Evolutionary conservation across 1,139 yeast species (phyloP).

Genomic region (Geotrichum carabidarum): DNA sequence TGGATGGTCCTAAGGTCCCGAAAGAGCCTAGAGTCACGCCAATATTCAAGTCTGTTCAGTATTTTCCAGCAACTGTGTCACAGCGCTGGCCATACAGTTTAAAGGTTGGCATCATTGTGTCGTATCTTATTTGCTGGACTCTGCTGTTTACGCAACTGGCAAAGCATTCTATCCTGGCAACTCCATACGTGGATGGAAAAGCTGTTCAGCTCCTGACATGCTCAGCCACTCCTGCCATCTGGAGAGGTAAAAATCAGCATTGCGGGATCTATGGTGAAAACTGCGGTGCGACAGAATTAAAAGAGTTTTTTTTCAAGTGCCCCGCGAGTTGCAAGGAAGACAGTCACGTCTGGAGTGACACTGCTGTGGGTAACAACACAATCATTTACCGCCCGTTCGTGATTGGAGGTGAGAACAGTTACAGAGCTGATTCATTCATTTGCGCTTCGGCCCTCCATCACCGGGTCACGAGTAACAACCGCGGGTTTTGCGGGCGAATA

Average conservation of each 20-base stretch:
- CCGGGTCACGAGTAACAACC: conserved; percentile 64
- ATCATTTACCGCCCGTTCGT: conserved; percentile 68
- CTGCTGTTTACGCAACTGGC: conserved; percentile 27
- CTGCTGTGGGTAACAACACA: conserved; percentile 65
- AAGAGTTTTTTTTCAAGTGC: conserved; percentile 63
- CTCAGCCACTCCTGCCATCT: conserved; percentile 42
- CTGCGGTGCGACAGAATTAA: conserved; percentile 44
- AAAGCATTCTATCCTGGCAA: conserved; percentile 28
- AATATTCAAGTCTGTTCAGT: conserved; percentile 12
- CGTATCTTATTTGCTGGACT: conserved; percentile 25
- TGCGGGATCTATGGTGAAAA: conserved; percentile 69
- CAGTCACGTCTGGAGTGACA: conserved; percentile 71
- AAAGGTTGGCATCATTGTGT: conserved; percentile 10
- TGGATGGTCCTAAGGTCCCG: conserved; percentile 21
- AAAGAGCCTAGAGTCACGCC: conserved; percentile 18
- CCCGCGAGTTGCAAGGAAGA: conserved; percentile 84
- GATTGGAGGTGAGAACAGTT: conserved; percentile 67
- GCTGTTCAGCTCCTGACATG: conserved; percentile 29
- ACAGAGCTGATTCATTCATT: conserved; percentile 82
- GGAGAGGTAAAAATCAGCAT: conserved; percentile 65
- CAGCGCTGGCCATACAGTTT: conserved; percentile 16
- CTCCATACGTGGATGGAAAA: conserved; percentile 27
- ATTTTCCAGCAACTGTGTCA: conserved; percentile 13
- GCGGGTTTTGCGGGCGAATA: conserved; percentile 78
- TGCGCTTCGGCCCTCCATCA: conserved; percentile 91